A percentile compares a stretch with the other conserved stretches of the same genome.
Evolutionary conservation across 2,329 filamentous ascomycete genomes (phyloP).

Genomic region (Colletotrichum liriopes): DNA sequence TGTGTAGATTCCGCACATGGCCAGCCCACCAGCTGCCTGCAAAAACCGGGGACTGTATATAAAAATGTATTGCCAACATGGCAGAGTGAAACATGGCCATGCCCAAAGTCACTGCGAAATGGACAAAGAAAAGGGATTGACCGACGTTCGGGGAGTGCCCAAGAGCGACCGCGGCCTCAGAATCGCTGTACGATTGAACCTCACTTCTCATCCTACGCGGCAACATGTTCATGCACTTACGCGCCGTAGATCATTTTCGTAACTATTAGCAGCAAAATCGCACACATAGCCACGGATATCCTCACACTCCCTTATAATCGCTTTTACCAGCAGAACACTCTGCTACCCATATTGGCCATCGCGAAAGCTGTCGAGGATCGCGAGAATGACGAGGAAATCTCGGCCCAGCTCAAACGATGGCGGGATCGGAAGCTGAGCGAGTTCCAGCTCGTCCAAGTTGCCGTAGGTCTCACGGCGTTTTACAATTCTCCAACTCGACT

Average conservation of each 20-base stretch:
- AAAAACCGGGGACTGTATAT: constrained; percentile 16
- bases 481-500: no score
- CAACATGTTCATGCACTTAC: constrained; percentile 3
- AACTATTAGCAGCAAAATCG: constrained; percentile 34
- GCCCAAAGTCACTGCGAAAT: background rate
- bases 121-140: constrained; percentile 26
- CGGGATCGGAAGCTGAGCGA: constrained; percentile 46
- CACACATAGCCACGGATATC: constrained; percentile 34
- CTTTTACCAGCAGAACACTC: constrained; percentile 48
- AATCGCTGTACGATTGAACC: constrained; percentile 24
- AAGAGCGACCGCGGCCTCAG: constrained; percentile 28
- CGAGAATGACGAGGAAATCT: constrained; percentile 39
- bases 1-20: constrained; percentile 8
- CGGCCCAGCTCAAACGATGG: constrained; percentile 44
- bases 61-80: constrained; percentile 7
- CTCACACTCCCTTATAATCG: constrained; percentile 49
- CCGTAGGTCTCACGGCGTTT: constrained; percentile 34
- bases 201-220: background rate
- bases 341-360: constrained; percentile 46
- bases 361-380: constrained; percentile 37
- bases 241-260: constrained; percentile 31
- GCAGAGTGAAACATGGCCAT: background rate
- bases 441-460: constrained; percentile 47
- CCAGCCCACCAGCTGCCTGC: constrained; percentile 10
- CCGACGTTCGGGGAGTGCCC: constrained; percentile 26